Evolutionary conservation across 2,329 filamentous ascomycete genomes (phyloP), one percentile per base, ranked within the genome.

Genomic region (Phoma herbarum): DNA sequence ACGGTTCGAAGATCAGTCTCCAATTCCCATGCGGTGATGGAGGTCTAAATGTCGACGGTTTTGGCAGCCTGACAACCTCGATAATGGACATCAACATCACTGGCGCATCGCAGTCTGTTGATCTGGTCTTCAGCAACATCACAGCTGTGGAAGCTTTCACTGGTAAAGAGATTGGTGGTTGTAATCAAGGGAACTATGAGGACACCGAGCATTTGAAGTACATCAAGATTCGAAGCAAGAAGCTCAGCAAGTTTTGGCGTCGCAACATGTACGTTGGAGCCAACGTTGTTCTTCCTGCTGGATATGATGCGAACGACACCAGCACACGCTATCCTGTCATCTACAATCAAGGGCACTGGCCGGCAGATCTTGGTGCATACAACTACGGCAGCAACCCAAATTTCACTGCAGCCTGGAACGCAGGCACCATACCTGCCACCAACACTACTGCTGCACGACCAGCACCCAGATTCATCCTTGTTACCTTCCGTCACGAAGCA

Each of bases 21-120:
- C 70, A 66, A 4, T 77, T 78, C 44, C 75, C 77, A 2, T 78
- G 76, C 31, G 75, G 76, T 12, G 76, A 78, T 49, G 75, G 75
- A 8, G 67, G 65, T 4, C 61, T 61, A 2, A 67, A 68, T 10
- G 64, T 77, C 37, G 63, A 69, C 39, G 74, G 71, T 1, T 70
- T 62, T 39, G 77, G 75, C 2, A 77, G 71, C 29, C 63, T 76
- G 8, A 61, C 54, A 2, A 77, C 73, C 2, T 26, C 65, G 0
- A 25, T 57, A 1, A 59, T 66, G 9, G 63, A 75, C 43, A 45
- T 77, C 29, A 59, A 64, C 0, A 54, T 79, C 10, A 58, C 60
- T 9, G 73, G 72, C n/a, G 62, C 60, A 9, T 14, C 52, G 2
- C 77, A 78, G 46, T 71, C 60, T 3, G 52, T 78, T 43, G 51